Conservation (phyloP, 2,329 filamentous ascomycete species). For the Boeremia lycopersici region DNA sequence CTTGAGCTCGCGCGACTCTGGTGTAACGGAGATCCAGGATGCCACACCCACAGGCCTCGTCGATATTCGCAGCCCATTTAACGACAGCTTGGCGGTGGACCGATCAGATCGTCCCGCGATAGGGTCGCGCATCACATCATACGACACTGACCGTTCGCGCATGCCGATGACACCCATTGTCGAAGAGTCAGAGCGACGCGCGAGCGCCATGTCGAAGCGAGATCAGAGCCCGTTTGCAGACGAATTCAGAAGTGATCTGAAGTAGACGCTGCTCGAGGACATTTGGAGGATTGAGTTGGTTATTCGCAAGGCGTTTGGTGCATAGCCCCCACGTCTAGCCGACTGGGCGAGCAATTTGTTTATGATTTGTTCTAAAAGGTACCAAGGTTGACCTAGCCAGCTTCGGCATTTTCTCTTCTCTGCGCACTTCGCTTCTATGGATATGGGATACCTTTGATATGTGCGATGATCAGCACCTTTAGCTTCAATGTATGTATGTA, state of each 20-base stretch:
- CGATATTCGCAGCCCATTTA: slow-evolving; percentile 41
- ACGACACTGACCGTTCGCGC: slow-evolving; percentile 34
- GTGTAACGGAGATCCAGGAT: slow-evolving; percentile 42
- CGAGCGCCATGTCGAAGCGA: slow-evolving; percentile 36
- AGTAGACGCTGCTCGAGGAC: slow-evolving; percentile 2
- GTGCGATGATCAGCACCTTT: slow-evolving; percentile 13
- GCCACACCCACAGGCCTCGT: slow-evolving; percentile 43
- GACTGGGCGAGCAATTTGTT: slow-evolving; percentile 18
- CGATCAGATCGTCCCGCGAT: slow-evolving; percentile 27
- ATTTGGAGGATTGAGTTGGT: not conserved
- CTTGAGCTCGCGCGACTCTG: slow-evolving; percentile 33
- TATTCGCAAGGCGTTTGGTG: slow-evolving; percentile 20
- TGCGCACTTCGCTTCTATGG: slow-evolving; percentile 9
- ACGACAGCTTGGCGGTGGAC: slow-evolving; percentile 38
- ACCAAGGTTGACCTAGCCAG: slow-evolving; percentile 15
- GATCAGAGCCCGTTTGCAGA: slow-evolving; percentile 45
- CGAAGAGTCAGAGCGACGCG: slow-evolving; percentile 52
- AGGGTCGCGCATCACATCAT: slow-evolving; percentile 40
- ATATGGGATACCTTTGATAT: slow-evolving; percentile 7
- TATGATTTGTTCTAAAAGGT: slow-evolving; percentile 12
- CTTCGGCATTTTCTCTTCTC: slow-evolving; percentile 15
- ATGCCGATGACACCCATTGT: slow-evolving; percentile 53
- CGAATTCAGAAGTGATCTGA: slow-evolving; percentile 27
- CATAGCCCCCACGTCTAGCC: slow-evolving; percentile 16
- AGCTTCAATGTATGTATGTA: slow-evolving; percentile 20